These are phyloP conservation scores for Quillaja saponaria DNA, from an alignment of 306 rosid genomes.

Conservation along the genomic window DNA sequence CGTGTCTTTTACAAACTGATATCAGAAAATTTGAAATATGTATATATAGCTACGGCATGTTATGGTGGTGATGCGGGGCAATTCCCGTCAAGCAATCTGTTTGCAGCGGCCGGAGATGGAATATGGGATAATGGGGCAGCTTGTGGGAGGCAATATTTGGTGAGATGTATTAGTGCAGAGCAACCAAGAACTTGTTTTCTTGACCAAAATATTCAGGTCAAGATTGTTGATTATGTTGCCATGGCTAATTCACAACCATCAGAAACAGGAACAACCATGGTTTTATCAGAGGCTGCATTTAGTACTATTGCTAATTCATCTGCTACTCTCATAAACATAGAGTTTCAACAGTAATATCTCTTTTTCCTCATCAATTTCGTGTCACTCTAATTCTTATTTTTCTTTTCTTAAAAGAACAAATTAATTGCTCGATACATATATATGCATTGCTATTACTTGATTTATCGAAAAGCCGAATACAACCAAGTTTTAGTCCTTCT, in stretches of 20 bases:
- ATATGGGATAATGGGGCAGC: conserved; percentile 93
- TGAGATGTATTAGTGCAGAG: conserved; percentile 76
- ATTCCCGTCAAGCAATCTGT: conserved; percentile 70
- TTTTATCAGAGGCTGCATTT: conserved; percentile 61
- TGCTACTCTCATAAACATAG: conserved; percentile 46
- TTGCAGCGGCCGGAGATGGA: conserved; percentile 76
- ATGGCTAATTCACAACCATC: conserved; percentile 18
- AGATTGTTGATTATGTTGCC: conserved; percentile 50
- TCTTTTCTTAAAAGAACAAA: not conserved
- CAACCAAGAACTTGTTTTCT: conserved; percentile 49
- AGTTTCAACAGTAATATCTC: conserved; percentile 64
- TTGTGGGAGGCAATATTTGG: conserved; percentile 77
- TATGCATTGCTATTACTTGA: too few relatives aligned
- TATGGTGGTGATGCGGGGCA: conserved; percentile 55
- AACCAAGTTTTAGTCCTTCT: too few relatives aligned
- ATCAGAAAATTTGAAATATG: too few relatives aligned
- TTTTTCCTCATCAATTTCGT: not conserved
- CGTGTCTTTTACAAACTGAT: too few relatives aligned
- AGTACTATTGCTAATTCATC: conserved; percentile 47
- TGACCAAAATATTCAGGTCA: conserved; percentile 56
- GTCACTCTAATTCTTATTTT: not conserved
- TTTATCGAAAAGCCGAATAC: too few relatives aligned
- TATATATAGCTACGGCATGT: conserved; percentile 55
- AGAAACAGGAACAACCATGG: conserved; percentile 39
- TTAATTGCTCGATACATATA: too few relatives aligned